Evolutionary conservation across 768 basidiomycete species (phyloP).

Genomic region (Boletus coccyginus): DNA sequence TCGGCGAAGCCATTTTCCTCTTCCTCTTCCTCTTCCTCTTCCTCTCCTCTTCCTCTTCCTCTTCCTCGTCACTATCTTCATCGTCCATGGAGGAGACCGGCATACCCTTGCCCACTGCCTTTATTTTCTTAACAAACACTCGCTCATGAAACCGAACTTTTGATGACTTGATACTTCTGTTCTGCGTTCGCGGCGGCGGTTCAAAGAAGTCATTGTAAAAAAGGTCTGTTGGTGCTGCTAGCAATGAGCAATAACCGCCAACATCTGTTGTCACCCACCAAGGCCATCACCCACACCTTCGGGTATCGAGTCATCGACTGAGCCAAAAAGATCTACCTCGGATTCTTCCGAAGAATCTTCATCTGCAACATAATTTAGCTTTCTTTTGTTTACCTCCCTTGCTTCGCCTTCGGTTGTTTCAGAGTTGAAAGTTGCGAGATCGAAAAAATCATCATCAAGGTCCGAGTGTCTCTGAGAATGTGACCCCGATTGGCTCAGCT

Average conservation of each 20-base stretch:
- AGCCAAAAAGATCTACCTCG: constrained; percentile 67
- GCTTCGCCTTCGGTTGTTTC: constrained; percentile 80
- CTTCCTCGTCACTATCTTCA: constrained; percentile 36
- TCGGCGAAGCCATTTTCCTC: constrained; percentile 35
- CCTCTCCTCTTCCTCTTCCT: constrained; percentile 40
- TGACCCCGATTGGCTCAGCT: constrained; percentile 18
- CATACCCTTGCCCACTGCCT: constrained; percentile 63
- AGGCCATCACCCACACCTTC: constrained; percentile 41
- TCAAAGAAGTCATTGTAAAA: constrained; percentile 84
- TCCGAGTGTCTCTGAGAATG: constrained; percentile 36
- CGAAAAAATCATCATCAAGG: constrained; percentile 90
- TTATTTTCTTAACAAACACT: constrained; percentile 80
- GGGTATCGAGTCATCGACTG: constrained; percentile 45
- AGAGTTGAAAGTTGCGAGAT: constrained; percentile 82
- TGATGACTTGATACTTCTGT: constrained; percentile 20
- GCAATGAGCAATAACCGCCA: not conserved
- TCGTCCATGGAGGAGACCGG: constrained; percentile 44
- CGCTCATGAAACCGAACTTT: constrained; percentile 79
- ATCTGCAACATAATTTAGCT: constrained; percentile 49
- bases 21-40: constrained; percentile 43
- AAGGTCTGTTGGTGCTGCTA: constrained; percentile 41
- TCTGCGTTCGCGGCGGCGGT: constrained; percentile 40
- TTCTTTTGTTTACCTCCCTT: constrained; percentile 56
- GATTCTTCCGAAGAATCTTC: constrained; percentile 49
- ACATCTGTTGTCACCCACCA: constrained; percentile 34